Evolutionary conservation across 2,329 filamentous ascomycete species (phyloP), one percentile per base, ranked within the genome.

Genomic region (Byssochlamys sp.): DNA sequence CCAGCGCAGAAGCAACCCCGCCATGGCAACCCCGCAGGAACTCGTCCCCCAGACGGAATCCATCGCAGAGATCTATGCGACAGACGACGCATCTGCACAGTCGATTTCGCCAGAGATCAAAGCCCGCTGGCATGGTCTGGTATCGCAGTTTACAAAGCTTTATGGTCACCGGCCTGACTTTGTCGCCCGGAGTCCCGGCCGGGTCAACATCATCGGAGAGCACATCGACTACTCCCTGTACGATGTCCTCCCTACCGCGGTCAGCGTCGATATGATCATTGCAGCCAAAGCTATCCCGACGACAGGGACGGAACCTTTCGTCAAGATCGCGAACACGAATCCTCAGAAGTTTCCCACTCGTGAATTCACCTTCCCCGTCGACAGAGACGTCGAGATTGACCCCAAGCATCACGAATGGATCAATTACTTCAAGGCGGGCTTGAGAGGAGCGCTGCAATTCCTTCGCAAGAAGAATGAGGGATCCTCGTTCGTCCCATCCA

Each of bases 161-260:
- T 95, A 92, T 74, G 86, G 84, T 64, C 80, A 84, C 55, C 77
- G 80, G 14, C 85, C 91, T 45, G 82, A 88, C 59, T 96, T 96
- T 67, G 84, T 97, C 24, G 84, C 92, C 9, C 86, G 94, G 61
- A 96, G 91, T 57, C 94, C 94, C 1, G 94, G 94, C 59, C 84
- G 94, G 64, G 94, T 99, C 64, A 97, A 97, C 78, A 94, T 99
- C 69, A 96, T 99, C 71, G 94, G 94, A 73, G 94, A 99, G 81
- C 94, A 99, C 78, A 96, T 99, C 68, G 94, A 99, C 78, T 99
- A 99, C 78, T 96, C 90, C 12, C 84, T 99, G 24, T 99, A 97
- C 79, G 87, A 94, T 65, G 91, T 96, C 59, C 81, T 99, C 26
- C 94, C 94, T 55, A 96, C 96, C 85, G 94, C 92, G 61, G 91